These are phyloP conservation scores for Tranzscheliella williamsii DNA, from an alignment of 1,284 basidiomycete species.

Conservation along the genomic window DNA sequence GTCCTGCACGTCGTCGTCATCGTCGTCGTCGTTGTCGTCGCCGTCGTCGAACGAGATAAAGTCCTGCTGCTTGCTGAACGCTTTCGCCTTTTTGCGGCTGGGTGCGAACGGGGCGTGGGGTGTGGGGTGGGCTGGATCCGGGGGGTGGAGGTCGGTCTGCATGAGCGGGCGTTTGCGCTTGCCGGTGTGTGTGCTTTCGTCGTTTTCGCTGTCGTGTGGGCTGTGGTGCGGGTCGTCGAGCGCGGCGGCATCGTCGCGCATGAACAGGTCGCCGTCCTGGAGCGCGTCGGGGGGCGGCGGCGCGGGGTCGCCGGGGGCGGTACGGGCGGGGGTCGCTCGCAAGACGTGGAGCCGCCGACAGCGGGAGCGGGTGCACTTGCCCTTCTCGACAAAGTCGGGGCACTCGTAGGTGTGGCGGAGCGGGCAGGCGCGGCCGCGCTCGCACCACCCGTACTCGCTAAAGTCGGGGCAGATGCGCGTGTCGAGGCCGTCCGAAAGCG, in stretches of 20 bases:
- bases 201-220: not conserved
- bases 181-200: not conserved
- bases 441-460: constrained; percentile 55
- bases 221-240: constrained; percentile 3
- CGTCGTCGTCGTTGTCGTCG: constrained; percentile 20
- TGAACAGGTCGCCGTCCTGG: constrained; percentile 36
- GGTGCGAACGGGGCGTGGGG: no score
- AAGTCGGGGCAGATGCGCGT: constrained; percentile 48
- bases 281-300: constrained; percentile 6
- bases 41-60: constrained; percentile 52
- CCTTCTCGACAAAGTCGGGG: constrained; percentile 51
- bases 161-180: constrained; percentile 28
- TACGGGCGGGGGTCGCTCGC: constrained; percentile 7
- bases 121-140: no score
- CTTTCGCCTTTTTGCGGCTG: constrained; percentile 23
- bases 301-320: not conserved
- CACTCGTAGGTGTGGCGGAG: constrained; percentile 56
- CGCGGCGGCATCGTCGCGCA: constrained; percentile 45
- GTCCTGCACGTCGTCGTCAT: constrained; percentile 7
- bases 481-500: constrained; percentile 3
- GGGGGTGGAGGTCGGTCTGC: constrained; percentile 18
- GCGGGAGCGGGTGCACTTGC: constrained; percentile 36
- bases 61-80: constrained; percentile 48
- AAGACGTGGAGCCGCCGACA: constrained; percentile 53
- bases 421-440: constrained; percentile 36